Base-by-base conservation (phyloP, 345 rosid genomes). In the Acer yangbiense region DNA sequence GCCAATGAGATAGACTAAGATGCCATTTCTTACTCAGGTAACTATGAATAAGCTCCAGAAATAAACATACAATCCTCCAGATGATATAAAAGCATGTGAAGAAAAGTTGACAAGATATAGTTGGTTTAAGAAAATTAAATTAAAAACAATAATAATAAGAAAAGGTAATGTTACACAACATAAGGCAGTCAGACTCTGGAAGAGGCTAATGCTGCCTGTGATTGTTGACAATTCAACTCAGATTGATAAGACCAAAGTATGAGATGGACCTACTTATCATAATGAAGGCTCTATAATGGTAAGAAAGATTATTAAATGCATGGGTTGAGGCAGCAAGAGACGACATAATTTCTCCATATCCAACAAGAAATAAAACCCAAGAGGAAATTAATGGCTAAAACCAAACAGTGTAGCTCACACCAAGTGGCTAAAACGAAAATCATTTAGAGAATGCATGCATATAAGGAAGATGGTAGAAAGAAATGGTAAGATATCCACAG, bases 1-100 rank as follows among this genome's bases (percentile, higher is more conserved):
- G 76, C 13, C 21, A 60, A 73, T 16, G 67, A 43, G 35, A 21
- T 3, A 50, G 67, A 68, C 76, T 65, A 60, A 73, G 5, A 21
- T 39, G 1, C 17, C 48, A 39, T 54, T 17, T 71, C 65, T 29
- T 18, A 71, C 46, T 32, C 25, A 71, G 46, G 27, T 62, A 29
- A 23, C 65, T 9, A 35, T 39, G 18, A 61, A 39, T 32, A 60
- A 61, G 14, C 20, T 72, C 14, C 17, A 11, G 18, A 20, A 72
- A 41, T 16, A 35, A 58, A 13, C 48, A 55, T 3, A 44, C 48
- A 71, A 71, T 29, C 27, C 48, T 10, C 17, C 7, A 71, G 50
- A 54, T 71, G 48, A 71, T 6, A 46, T 54, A 16, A 54, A 54
- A 68, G 72, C 16, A 43, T 11, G 17, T 20, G 11, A 20, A 43